Evolutionary conservation across 192 early-diverging fungal species (phyloP), one percentile per base, ranked within the genome.

Genomic region (Ambispora gerdemannii): DNA sequence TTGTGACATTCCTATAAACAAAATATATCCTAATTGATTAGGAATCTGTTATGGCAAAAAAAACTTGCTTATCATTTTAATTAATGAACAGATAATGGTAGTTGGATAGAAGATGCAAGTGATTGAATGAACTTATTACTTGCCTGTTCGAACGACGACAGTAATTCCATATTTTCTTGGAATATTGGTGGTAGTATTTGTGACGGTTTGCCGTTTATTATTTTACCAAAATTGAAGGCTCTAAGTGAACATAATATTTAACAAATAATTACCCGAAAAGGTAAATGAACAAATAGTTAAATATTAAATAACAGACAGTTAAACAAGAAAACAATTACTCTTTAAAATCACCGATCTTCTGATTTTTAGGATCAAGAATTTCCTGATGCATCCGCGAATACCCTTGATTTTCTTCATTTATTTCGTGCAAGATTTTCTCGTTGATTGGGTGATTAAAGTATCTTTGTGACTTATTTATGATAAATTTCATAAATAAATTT

Each of bases 291-390:
- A 43, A 43, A 43, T 10, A 10, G 50, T 55, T 4, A 55, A 49
- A 56, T 34, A 35, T 28, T 49, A 35, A 55, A 30, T 31, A 25
- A 64, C 33, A 17, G 25, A 52, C 43, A 3, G 20, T 36, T 38
- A 68, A 27, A 32, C 8, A 59, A 28, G n/a, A 35, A 27, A 52
- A 25, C 0, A 75, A 78, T 74, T 80, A 84, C 84, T 90, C 88
- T 77, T 90, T 90, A 56, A 77, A 69, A 72, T 90, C 88, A 27
- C 81, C 81, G 15, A 77, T 63, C 11, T 62, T 77, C 71, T 84
- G 81, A 25, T 77, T 75, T 59, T 77, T 73, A 43, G 82, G 80
- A 50, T 84, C 83, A 24, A 84, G 71, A 19, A 50, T 84, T 77
- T 90, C 88, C 28, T 78, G 76, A 43, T 76, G 79, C 43, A 88